Evolutionary conservation across 2,329 filamentous ascomycete species (phyloP), one percentile per base, ranked within the genome.

Genomic region (Calonectria henricotiae): DNA sequence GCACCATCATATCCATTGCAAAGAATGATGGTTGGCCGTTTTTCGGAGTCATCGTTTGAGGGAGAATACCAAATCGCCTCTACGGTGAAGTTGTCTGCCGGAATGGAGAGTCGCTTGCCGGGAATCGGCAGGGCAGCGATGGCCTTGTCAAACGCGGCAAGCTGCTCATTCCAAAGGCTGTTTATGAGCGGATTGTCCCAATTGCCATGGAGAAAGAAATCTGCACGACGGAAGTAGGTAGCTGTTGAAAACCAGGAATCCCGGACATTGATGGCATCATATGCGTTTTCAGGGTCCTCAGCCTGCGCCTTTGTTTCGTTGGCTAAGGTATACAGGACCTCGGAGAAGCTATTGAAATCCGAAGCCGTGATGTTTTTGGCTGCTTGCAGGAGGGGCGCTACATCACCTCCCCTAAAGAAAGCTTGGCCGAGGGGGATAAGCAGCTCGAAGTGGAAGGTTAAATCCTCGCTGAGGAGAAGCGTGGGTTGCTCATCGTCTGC

Each of bases 1-100:
- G 81, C 72, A 5, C 79, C 83, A 67, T 87, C 86, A 58, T 82
- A 85, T 3, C 85, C 84, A 41, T 80, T 83, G 12, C 83, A 80
- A 5, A 86, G 71, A 6, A 86, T 75, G 5, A 87, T 30, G 0
- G 84, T 86, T 0, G 85, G 84, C 2, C 75, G 76, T 20, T 73
- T 75, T 20, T 61, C 73, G 68, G 23, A 64, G 41, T 35, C 73
- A 15, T 47, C 71, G 32, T 41, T 70, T 46, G 63, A 71, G 2
- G 62, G 75, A 61, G 74, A 66, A 68, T 79, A 84, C 69, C 78
- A 85, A 69, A 84, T 82, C 5, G 79, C 79, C 0, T 80, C 77
- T 12, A 85, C 74, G 11, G 77, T 76, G 60, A 85, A 83, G 25
- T 78, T 74, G 27, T 76, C 75, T 1, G 75, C 71, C 46, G 76